Conservation (phyloP, 768 basidiomycete species). For the Melanogaster broomeanus region DNA sequence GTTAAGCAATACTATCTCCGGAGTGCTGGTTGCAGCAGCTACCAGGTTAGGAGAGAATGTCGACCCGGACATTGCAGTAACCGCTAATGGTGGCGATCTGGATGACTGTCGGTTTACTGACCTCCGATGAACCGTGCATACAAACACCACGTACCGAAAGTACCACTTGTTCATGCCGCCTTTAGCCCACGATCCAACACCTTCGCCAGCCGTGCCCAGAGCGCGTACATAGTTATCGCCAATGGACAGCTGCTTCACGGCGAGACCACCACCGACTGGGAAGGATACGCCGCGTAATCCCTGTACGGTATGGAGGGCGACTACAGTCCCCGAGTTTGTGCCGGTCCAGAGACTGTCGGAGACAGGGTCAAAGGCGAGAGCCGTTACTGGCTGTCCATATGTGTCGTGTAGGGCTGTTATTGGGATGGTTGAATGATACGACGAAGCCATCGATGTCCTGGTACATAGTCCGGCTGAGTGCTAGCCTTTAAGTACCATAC, state of each 20-base stretch:
- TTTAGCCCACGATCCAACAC: slow-evolving; percentile 80
- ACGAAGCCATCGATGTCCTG: slow-evolving; percentile 9
- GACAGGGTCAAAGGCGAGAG: slow-evolving; percentile 87
- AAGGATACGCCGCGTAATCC: slow-evolving; percentile 73
- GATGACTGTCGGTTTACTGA: slow-evolving; percentile 27
- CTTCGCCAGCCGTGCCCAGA: slow-evolving; percentile 55
- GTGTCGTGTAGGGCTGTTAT: slow-evolving; percentile 11
- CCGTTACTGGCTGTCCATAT: slow-evolving; percentile 55
- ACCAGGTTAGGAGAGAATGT: slow-evolving; percentile 53
- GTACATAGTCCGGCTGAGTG: neutral
- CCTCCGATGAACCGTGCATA: neutral
- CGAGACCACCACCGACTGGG: slow-evolving; percentile 64
- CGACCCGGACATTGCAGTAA: slow-evolving; percentile 48
- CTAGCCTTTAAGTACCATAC: too few species aligned
- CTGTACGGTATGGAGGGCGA: slow-evolving; percentile 63
- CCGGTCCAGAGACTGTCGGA: slow-evolving; percentile 92
- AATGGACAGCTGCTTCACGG: slow-evolving; percentile 72
- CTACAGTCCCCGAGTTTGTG: slow-evolving; percentile 65
- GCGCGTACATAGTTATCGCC: slow-evolving; percentile 82
- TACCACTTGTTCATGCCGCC: slow-evolving; percentile 87
- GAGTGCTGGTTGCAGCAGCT: slow-evolving; percentile 57
- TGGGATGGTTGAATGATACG: slow-evolving; percentile 20
- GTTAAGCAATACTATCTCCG: slow-evolving; percentile 72
- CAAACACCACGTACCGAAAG: slow-evolving; percentile 51
- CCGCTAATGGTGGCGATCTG: slow-evolving; percentile 34